These are phyloP conservation scores for Daldinia eschscholtzii DNA, from an alignment of 2,329 filamentous ascomycete genomes.

Conservation along the genomic window DNA sequence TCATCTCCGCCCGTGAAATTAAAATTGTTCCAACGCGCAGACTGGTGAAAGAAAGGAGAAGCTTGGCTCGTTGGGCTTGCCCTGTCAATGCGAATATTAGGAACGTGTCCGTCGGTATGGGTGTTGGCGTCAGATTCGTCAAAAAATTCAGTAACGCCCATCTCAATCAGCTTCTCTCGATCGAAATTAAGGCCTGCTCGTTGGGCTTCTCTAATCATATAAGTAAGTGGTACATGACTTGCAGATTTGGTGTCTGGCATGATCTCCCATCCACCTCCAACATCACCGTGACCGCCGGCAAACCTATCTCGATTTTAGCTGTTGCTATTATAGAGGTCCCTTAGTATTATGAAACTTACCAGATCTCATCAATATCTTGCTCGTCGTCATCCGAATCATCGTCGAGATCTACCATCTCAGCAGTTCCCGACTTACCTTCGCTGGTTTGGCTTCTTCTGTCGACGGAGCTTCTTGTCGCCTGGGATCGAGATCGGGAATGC, in stretches of 20 bases:
- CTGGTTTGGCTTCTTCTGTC: conserved; percentile 35
- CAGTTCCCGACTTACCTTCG: conserved; percentile 52
- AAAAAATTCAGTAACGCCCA: conserved; percentile 69
- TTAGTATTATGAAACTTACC: conserved; percentile 54
- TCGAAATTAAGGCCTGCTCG: conserved; percentile 79
- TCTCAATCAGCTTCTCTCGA: conserved; percentile 72
- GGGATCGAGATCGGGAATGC: conserved; percentile 53
- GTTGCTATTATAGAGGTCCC: not conserved
- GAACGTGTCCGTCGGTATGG: conserved; percentile 35
- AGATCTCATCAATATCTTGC: conserved; percentile 84
- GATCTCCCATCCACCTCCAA: conserved; percentile 81
- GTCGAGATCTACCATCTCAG: conserved; percentile 53
- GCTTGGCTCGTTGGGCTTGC: conserved; percentile 44
- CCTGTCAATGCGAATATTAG: conserved; percentile 54
- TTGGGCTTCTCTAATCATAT: conserved; percentile 76
- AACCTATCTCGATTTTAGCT: conserved; percentile 60
- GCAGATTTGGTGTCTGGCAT: conserved; percentile 69
- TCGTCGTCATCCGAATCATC: conserved; percentile 61
- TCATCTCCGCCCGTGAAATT: conserved; percentile 32
- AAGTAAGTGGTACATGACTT: conserved; percentile 76
- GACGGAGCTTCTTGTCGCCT: conserved; percentile 44
- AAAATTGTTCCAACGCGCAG: conserved; percentile 38
- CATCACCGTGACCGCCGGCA: conserved; percentile 81
- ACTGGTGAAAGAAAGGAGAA: conserved; percentile 10
- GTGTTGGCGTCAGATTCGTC: conserved; percentile 50